Conservation (phyloP, 768 basidiomycete species). For the Collybiopsis luxurians region DNA sequence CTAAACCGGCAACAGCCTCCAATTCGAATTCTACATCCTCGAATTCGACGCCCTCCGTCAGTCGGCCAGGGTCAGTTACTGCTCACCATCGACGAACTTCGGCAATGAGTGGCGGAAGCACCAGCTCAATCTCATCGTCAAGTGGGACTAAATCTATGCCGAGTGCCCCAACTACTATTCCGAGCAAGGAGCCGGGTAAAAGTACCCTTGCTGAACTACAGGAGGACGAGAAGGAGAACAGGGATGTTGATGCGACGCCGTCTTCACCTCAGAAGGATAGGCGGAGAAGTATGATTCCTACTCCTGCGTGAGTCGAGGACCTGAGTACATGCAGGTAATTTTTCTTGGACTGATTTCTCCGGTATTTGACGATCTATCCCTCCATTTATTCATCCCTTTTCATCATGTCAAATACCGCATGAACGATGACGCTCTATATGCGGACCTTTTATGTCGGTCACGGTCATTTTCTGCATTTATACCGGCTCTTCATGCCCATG, state of each 20-base stretch:
- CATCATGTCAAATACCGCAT: neutral
- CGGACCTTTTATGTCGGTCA: neutral
- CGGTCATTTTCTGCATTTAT: neutral
- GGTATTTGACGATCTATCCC: neutral
- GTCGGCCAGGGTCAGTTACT: neutral
- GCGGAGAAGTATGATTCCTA: constrained; percentile 31
- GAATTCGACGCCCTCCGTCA: constrained; percentile 16
- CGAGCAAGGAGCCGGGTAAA: constrained; percentile 35
- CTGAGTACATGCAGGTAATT: neutral
- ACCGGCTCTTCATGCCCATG: neutral
- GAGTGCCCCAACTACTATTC: constrained; percentile 31
- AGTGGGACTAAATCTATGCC: constrained; percentile 8
- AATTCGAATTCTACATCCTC: constrained; percentile 23
- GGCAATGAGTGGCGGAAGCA: neutral
- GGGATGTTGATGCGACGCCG: constrained; percentile 22
- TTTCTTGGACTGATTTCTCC: neutral
- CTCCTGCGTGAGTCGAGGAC: constrained; percentile 20
- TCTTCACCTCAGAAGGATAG: constrained; percentile 15
- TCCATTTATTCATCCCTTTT: neutral
- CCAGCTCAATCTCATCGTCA: neutral
- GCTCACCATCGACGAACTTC: constrained; percentile 5
- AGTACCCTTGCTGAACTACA: constrained; percentile 32
- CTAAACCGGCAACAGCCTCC: constrained; percentile 21
- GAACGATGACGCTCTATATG: neutral
- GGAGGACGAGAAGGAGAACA: constrained; percentile 61